Evolutionary conservation across 2,329 filamentous ascomycete species (phyloP).

Genomic region (Colletotrichum liriopes): DNA sequence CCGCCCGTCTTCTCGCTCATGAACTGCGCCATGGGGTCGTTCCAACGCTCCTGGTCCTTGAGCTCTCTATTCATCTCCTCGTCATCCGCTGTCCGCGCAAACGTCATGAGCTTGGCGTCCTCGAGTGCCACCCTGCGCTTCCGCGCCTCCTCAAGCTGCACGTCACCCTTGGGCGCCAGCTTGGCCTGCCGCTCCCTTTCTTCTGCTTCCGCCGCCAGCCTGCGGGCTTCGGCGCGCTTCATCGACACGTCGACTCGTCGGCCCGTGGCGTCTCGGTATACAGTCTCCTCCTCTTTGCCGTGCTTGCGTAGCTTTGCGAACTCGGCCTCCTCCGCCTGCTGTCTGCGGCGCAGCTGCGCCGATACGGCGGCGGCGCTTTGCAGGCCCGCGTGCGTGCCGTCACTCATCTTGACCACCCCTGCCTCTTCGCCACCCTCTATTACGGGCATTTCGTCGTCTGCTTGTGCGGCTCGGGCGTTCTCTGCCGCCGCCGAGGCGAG

Average conservation of each 20-base stretch:
- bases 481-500: constrained; percentile 81
- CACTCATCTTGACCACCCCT: constrained; percentile 80
- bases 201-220: constrained; percentile 75
- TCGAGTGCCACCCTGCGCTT: constrained; percentile 77
- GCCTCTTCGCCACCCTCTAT: constrained; percentile 59
- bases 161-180: constrained; percentile 85
- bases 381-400: constrained; percentile 88
- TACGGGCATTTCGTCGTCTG: constrained; percentile 65
- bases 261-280: constrained; percentile 95
- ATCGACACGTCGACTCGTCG: constrained; percentile 94
- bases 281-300: constrained; percentile 79
- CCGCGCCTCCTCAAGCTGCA: constrained; percentile 81
- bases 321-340: constrained; percentile 73
- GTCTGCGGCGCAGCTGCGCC: constrained; percentile 76
- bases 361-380: constrained; percentile 87
- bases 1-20: constrained; percentile 66
- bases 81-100: constrained; percentile 89
- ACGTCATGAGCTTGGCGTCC: constrained; percentile 85
- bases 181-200: constrained; percentile 77
- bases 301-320: constrained; percentile 62
- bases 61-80: constrained; percentile 87
- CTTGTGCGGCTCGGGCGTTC: constrained; percentile 65
- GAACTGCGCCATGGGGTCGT: constrained; percentile 92
- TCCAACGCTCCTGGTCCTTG: constrained; percentile 85
- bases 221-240: constrained; percentile 89